Evolutionary conservation across 2,329 filamentous ascomycete genomes (phyloP).

Genomic region (Clarireedia sp.): DNA sequence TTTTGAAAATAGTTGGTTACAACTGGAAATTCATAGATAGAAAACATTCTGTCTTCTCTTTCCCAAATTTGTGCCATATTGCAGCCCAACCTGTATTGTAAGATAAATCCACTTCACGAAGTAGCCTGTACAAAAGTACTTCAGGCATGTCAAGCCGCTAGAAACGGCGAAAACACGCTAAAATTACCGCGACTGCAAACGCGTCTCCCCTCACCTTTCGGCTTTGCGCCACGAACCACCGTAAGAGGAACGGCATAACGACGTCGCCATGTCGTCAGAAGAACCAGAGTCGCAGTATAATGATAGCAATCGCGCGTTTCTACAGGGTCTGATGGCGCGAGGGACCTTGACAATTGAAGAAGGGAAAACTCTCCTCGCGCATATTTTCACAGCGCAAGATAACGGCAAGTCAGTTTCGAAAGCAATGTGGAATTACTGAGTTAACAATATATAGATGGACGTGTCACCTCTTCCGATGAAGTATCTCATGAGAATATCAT

Average conservation of each 20-base stretch:
- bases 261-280: background rate
- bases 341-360: constrained; percentile 70
- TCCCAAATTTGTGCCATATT: no score
- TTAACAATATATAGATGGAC: constrained; percentile 29
- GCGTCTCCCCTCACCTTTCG: background rate
- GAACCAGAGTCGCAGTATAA: constrained; percentile 16
- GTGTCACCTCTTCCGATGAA: constrained; percentile 46
- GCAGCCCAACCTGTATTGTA: no score
- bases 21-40: no score
- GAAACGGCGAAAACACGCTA: background rate
- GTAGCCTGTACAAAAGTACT: background rate
- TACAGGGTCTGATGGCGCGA: constrained; percentile 78
- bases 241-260: background rate
- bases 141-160: background rate
- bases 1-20: no score
- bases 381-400: constrained; percentile 52
- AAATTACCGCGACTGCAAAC: background rate
- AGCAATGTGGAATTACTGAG: background rate
- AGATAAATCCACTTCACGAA: no score
- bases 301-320: constrained; percentile 74
- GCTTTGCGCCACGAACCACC: background rate
- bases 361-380: constrained; percentile 65
- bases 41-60: no score
- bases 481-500: constrained; percentile 62
- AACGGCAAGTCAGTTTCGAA: constrained; percentile 11